Evolutionary conservation across 169 alveolate genomes (phyloP), one percentile per base, ranked within the genome.

Genomic region (Plasmodium ovale): DNA sequence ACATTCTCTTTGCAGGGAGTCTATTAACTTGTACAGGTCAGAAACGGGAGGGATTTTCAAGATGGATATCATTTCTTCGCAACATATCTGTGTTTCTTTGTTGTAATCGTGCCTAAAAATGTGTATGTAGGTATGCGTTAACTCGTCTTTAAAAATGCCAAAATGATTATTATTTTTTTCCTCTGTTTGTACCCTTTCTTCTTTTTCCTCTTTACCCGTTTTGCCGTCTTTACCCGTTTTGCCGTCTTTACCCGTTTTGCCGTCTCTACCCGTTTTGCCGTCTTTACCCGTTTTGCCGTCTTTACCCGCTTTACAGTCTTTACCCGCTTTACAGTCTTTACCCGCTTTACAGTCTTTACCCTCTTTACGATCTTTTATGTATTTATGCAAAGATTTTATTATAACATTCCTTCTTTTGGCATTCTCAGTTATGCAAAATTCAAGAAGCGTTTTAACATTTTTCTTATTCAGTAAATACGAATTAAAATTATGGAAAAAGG

Each of bases 1-100:
- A 56, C 91, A 85, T 60, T 85, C 87, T 56, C 47, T 85, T 49
- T 85, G 91, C 53, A 85, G 49, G 33, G 47, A 58, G 58, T 85
- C 91, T 68, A 85, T 85, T 31, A 85, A 62, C 31, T 68, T 85
- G 25, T 54, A 68, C n/a, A 54, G 74, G 27, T 85, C 87, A 37
- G 56, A 10, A 1, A 79, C 69, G 58, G 47, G 33, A 29, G 91
- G 51, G 12, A 27, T 85, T 3, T 60, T 60, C 33, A 85, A 85
- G 0, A 12, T 85, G 27, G 62, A 51, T 56, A 85, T 54, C 16
- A 85, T 85, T 68, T 68, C 87, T 37, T 47, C 31, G 54, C 91
- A 85, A 16, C 37, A 54, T 14, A 25, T 19, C 23, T 85, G 73
- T 33, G 91, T 69, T 16, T 85, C 77, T 16, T 19, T 47, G 33